phyloP scores from a whole-genome alignment of 805 yeast species.

The Wickerhamomyces chambardii region DNA sequence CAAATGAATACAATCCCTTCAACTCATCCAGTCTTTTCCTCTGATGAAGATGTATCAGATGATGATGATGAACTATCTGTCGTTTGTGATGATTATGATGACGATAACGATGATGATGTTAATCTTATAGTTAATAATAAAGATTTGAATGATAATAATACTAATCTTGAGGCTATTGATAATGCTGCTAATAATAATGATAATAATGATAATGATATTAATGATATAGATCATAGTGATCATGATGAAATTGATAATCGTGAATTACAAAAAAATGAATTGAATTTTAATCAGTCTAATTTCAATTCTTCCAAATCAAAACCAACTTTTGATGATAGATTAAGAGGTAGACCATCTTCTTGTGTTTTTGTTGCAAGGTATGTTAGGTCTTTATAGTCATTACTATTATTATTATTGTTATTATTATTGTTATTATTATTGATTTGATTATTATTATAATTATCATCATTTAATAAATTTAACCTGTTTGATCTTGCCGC shows the following conservation, averaged over 20 bases:
- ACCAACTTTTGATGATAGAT: slow-evolving; percentile 3
- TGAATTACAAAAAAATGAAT: neutral
- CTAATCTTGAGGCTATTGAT: too few relatives aligned
- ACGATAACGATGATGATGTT: neutral
- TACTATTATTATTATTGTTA: neutral
- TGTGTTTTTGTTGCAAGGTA: slow-evolving; percentile 78
- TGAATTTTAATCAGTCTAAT: neutral
- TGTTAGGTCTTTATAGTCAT: neutral
- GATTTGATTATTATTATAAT: too few relatives aligned
- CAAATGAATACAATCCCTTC: neutral
- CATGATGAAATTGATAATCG: neutral
- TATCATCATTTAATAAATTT: too few relatives aligned
- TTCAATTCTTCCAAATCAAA: slow-evolving; percentile 1
- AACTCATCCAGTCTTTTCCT: neutral
- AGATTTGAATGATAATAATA: too few relatives aligned
- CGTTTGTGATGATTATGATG: slow-evolving; percentile 1
- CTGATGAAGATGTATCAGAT: slow-evolving; percentile 12
- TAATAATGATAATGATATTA: neutral
- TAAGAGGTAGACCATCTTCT: slow-evolving; percentile 67
- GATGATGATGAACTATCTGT: slow-evolving; percentile 14
- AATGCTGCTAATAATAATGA: slow-evolving; percentile 14
- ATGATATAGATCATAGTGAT: neutral
- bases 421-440: neutral
- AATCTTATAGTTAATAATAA: neutral
- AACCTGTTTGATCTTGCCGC: too few relatives aligned